Percentiles rank a stretch among this genome's conserved stretches.
Conservation (phyloP, 2,329 filamentous ascomycete genomes). For the Botrytis elliptica region DNA sequence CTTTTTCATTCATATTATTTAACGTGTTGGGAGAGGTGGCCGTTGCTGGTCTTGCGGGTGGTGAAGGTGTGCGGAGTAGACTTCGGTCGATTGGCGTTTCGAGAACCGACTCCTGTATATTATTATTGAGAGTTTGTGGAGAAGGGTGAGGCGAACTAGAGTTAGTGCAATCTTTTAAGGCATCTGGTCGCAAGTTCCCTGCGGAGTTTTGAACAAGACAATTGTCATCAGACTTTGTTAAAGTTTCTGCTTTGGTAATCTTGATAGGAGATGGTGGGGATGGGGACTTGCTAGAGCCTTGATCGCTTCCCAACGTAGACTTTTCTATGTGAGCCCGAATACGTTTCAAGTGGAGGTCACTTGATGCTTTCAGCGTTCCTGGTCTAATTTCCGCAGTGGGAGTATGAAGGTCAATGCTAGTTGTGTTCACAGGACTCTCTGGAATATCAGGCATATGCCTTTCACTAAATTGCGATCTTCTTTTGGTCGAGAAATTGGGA, state of each 20-base stretch:
- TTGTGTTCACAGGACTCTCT: background rate
- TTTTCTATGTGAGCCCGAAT: background rate
- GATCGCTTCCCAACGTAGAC: background rate
- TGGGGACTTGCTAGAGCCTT: background rate
- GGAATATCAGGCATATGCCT: slow-evolving; percentile 14
- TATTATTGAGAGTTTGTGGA: background rate
- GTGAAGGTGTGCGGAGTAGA: slow-evolving; percentile 18
- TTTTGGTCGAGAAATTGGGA: background rate
- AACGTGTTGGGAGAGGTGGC: slow-evolving; percentile 27
- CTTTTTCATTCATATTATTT: slow-evolving; percentile 30
- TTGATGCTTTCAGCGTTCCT: background rate
- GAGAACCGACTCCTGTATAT: background rate
- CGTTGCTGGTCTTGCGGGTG: background rate
- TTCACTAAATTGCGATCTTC: slow-evolving; percentile 9
- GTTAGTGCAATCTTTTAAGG: background rate
- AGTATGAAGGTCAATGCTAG: too few relatives aligned
- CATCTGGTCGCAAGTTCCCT: background rate
- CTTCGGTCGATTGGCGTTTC: slow-evolving; percentile 13
- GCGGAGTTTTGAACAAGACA: background rate
- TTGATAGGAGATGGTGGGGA: too few relatives aligned
- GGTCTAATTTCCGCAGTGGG: background rate
- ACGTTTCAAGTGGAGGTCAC: background rate
- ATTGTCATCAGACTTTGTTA: background rate
- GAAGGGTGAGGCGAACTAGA: background rate
- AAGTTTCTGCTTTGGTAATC: background rate